Base-by-base conservation (phyloP, 192 early-diverging fungal species). In the Gigaspora rosea region DNA sequence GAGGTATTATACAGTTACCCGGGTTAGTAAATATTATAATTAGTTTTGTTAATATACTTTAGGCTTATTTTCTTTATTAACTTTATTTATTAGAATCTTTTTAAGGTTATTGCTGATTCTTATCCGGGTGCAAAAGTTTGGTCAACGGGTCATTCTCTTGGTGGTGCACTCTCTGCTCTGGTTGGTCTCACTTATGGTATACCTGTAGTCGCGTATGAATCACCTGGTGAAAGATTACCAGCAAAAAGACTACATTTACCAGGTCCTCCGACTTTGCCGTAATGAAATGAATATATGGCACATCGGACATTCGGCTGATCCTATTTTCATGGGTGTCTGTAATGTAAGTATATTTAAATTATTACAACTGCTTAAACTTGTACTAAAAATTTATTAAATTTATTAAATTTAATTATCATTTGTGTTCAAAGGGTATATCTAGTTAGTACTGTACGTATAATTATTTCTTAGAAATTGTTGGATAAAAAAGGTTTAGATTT, bases 281-380 rank as follows among this genome's bases (percentile, higher is more conserved):
- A n/a, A 86, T 76, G 78, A 89, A 33, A 71, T 95, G 66, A 92
- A 95, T n/a, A 89, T 97, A 41, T 98, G 89, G 79, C 97, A 98
- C 71, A 81, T 96, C 78, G 96, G 95, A 5, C 91, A 98, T 83
- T 91, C 90, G 3, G 92, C 92, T 3, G 97, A 98, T 82, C 96
- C 96, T 11, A 91, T 98, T 33, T 98, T 89, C 81, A 85, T 92
- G 75, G 97, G 97, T 35, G 85, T 88, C 33, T 98, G 97, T 78
- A 85, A 84, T 12, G 93, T 56, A 66, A 76, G 46, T 56, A 50
- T 16, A 71, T 16, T 52, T 49, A 18, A 41, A 41, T 6, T 41
- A 7, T 41, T 41, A 41, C 7, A 41, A 7, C 41, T 41, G 7
- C 7, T 41, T 41, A 2, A 7, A 41, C 41, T 58, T 72, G n/a